These are phyloP conservation scores for Russula brevipes DNA, from an alignment of 768 basidiomycete species.

Conservation along the genomic window DNA sequence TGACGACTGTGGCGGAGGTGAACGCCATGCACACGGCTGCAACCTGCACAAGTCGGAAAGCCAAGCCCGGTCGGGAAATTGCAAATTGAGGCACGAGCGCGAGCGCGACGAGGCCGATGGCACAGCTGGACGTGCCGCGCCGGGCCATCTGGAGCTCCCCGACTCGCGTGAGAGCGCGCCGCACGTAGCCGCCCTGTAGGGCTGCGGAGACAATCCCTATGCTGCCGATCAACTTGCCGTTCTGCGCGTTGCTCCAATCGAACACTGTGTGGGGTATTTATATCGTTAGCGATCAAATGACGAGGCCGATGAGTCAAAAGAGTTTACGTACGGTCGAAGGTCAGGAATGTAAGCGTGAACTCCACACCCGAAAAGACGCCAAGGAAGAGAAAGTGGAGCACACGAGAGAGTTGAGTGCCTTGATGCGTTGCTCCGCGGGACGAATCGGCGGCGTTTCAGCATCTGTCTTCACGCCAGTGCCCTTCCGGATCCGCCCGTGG, in stretches of 20 bases:
- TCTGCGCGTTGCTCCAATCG: slow-evolving; percentile 86
- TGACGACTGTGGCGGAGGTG: slow-evolving; percentile 94
- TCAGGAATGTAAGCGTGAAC: slow-evolving; percentile 94
- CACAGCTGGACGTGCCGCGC: slow-evolving; percentile 71
- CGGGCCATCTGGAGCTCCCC: slow-evolving; percentile 83
- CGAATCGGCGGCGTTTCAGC: background rate
- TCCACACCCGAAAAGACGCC: slow-evolving; percentile 92
- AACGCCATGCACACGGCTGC: slow-evolving; percentile 85
- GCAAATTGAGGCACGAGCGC: slow-evolving; percentile 61
- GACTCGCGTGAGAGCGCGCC: slow-evolving; percentile 65
- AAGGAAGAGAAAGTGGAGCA: slow-evolving; percentile 80
- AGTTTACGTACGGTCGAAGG: slow-evolving; percentile 66
- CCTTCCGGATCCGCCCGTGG: too few relatives aligned
- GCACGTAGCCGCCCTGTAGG: slow-evolving; percentile 92
- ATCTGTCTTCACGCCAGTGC: too few relatives aligned
- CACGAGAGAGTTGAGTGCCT: slow-evolving; percentile 55
- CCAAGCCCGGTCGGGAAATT: slow-evolving; percentile 38
- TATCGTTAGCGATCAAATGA: background rate
- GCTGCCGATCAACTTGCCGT: slow-evolving; percentile 75
- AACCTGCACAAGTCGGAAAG: slow-evolving; percentile 52
- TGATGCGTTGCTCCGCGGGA: slow-evolving; percentile 46
- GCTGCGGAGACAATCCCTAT: slow-evolving; percentile 89
- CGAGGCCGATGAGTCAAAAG: too few relatives aligned
- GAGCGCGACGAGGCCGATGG: slow-evolving; percentile 63
- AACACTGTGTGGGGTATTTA: slow-evolving; percentile 47